phyloP scores from a whole-genome alignment of 2,329 filamentous ascomycete species.

The Arthrinium puccinioides region DNA sequence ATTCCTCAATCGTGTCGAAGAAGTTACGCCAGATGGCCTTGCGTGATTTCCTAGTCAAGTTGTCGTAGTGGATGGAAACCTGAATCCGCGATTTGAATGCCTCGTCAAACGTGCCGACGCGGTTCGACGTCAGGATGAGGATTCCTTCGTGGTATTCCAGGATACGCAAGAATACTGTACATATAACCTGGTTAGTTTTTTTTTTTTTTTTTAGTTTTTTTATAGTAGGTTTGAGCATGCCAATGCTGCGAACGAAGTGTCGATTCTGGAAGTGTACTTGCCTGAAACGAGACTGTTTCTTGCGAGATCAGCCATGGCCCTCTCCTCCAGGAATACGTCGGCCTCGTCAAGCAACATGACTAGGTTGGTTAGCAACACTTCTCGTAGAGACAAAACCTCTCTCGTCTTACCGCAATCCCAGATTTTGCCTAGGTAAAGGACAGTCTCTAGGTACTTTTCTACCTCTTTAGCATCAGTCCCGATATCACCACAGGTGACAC shows the following conservation, averaged over 20 bases:
- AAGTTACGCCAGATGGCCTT: constrained; percentile 9
- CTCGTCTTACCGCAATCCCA: constrained; percentile 18
- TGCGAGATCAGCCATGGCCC: constrained; percentile 22
- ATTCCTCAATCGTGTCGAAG: constrained; percentile 8
- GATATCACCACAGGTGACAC: constrained; percentile 29
- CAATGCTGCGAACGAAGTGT: background rate
- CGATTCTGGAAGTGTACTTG: background rate
- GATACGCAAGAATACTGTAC: constrained; percentile 22
- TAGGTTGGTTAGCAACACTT: background rate
- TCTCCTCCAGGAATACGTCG: constrained; percentile 28
- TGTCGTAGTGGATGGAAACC: constrained; percentile 7
- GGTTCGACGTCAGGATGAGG: constrained; percentile 30
- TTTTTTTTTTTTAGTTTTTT: too few species aligned
- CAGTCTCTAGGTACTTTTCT: constrained; percentile 23
- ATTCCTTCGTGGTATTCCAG: constrained; percentile 32
- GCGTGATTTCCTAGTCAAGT: constrained; percentile 6
- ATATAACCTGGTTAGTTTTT: background rate
- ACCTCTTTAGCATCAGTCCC: constrained; percentile 21
- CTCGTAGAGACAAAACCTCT: too few species aligned
- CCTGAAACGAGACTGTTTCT: constrained; percentile 29
- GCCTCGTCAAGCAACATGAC: constrained; percentile 31
- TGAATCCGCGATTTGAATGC: constrained; percentile 11
- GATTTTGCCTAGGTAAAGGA: constrained; percentile 21
- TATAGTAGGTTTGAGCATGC: too few species aligned
- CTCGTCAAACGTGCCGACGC: constrained; percentile 12